These are phyloP conservation scores for Citrus glauca DNA, from an alignment of 345 rosid genomes.

Conservation along the genomic window DNA sequence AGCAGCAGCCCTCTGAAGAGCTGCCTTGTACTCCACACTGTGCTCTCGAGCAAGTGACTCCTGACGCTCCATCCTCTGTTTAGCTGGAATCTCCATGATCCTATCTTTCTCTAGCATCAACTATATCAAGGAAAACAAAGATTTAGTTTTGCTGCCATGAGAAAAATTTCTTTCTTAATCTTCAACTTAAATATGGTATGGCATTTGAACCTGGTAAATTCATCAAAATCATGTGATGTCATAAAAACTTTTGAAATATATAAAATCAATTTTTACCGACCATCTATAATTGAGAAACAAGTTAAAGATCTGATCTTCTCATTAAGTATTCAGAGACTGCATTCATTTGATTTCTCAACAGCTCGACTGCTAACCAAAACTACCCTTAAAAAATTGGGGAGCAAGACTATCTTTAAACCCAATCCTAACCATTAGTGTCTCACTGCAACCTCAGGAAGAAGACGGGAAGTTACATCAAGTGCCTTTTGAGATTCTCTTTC, in stretches of 20 bases:
- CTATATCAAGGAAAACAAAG: constrained; percentile 28
- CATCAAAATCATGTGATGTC: background rate
- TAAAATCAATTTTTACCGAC: background rate
- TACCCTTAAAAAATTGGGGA: background rate
- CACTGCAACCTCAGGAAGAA: background rate
- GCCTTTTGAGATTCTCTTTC: too few relatives aligned
- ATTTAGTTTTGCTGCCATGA: background rate
- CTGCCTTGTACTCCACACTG: constrained; percentile 75
- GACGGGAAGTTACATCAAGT: background rate
- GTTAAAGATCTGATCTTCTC: background rate
- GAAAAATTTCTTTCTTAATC: background rate
- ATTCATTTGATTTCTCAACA: background rate
- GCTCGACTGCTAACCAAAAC: background rate
- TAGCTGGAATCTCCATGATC: constrained; percentile 64
- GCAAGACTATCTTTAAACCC: background rate
- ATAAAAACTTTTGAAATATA: background rate
- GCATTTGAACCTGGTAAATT: background rate
- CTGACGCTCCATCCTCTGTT: constrained; percentile 78
- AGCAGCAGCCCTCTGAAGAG: constrained; percentile 65
- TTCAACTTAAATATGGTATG: background rate
- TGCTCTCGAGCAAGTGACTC: constrained; percentile 69
- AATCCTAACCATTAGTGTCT: background rate
- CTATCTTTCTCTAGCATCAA: constrained; percentile 74
- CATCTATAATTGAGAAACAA: background rate
- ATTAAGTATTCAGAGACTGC: background rate